Conservation (phyloP, 208 protist species). For the Acanthamoeba lenticulata region DNA sequence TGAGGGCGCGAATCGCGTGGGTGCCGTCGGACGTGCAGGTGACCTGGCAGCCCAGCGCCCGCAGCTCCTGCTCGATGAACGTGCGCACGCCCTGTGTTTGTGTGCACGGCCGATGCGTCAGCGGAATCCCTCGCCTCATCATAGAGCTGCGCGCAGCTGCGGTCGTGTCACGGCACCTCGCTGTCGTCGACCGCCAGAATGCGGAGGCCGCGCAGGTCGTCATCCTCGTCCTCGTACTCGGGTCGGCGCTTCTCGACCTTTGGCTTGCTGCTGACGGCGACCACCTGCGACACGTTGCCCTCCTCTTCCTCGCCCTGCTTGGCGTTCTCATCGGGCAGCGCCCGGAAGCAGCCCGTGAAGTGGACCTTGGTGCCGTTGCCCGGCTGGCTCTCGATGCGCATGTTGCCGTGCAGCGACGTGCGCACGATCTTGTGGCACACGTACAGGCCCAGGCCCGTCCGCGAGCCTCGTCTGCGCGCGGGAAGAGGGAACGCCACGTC, state of each 20-base stretch:
- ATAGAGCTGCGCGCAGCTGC: neutral
- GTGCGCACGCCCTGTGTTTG: neutral
- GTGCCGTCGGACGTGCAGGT: neutral
- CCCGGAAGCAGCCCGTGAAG: neutral
- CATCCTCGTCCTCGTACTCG: neutral
- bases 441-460: slow-evolving; percentile 29
- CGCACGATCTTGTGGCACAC: slow-evolving; percentile 39
- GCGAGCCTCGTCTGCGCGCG: neutral
- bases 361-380: neutral
- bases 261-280: neutral
- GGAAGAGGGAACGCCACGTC: neutral
- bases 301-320: neutral
- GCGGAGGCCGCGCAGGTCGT: neutral
- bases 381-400: slow-evolving; percentile 10
- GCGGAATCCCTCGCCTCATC: neutral
- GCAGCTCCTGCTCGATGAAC: neutral
- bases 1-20: slow-evolving; percentile 9
- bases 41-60: neutral
- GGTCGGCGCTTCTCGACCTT: neutral
- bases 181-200: neutral
- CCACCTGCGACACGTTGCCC: neutral
- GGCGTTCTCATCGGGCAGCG: neutral
- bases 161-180: neutral
- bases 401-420: neutral
- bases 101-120: neutral